phyloP scores from a whole-genome alignment of 2,329 filamentous ascomycete genomes.

The Stylonectria norvegica region DNA sequence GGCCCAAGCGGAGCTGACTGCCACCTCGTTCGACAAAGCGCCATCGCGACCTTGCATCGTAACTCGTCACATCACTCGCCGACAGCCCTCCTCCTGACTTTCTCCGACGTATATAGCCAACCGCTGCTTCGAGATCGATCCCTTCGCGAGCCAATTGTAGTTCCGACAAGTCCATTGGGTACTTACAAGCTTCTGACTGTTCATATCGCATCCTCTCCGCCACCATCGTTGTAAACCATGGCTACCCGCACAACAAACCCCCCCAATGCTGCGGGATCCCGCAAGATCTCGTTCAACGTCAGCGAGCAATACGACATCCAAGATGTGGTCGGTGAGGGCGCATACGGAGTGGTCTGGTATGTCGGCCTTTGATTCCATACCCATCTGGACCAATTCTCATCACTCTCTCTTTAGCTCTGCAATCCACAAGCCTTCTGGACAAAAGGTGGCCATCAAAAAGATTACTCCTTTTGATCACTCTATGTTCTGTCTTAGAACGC shows the following conservation, averaged over 20 bases:
- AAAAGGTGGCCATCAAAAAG: constrained; percentile 99
- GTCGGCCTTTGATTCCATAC: constrained; percentile 33
- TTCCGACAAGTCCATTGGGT: constrained; percentile 12
- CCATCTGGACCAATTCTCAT: constrained; percentile 2
- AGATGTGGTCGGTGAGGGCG: constrained; percentile 97
- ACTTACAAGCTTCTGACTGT: no score
- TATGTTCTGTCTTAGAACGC: constrained; percentile 94
- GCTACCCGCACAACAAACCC: constrained; percentile 28
- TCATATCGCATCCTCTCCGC: no score
- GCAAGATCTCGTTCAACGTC: constrained; percentile 99
- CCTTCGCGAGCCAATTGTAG: constrained; percentile 6
- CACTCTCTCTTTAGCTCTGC: constrained; percentile 64
- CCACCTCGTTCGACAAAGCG: constrained; percentile 15
- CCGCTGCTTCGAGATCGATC: constrained; percentile 5
- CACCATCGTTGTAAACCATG: no score
- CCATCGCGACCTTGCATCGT: constrained; percentile 14
- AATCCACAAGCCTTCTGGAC: constrained; percentile 93
- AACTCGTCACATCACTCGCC: constrained; percentile 4
- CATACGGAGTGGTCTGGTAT: constrained; percentile 97
- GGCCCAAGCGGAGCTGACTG: constrained; percentile 26
- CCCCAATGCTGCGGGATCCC: constrained; percentile 59
- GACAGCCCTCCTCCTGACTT: constrained; percentile 2
- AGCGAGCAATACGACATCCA: constrained; percentile 99
- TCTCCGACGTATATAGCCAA: constrained; percentile 10
- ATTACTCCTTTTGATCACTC: constrained; percentile 99